Percentiles rank a stretch among this genome's conserved stretches.
Evolutionary conservation across 2,329 filamentous ascomycete species (phyloP).

Genomic region (Paraphaeosphaeria sporulosa): DNA sequence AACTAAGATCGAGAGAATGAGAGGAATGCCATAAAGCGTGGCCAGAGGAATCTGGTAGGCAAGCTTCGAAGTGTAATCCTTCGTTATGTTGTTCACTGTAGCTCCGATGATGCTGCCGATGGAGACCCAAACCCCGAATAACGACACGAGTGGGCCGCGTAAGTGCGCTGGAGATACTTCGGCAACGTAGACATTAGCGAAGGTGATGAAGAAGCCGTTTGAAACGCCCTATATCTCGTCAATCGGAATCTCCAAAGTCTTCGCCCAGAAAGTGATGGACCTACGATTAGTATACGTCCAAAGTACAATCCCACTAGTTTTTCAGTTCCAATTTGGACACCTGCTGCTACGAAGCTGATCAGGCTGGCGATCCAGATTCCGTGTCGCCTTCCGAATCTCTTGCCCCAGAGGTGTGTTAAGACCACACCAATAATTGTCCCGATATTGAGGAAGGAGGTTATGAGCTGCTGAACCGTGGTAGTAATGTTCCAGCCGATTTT

Average conservation of each 20-base stretch:
- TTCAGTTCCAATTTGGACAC: conserved; percentile 20
- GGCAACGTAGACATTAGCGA: conserved; percentile 57
- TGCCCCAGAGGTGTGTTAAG: conserved; percentile 54
- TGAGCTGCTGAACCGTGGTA: conserved; percentile 52
- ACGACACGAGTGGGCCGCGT: conserved; percentile 46
- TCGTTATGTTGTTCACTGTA: conserved; percentile 50
- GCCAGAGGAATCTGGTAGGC: conserved; percentile 56
- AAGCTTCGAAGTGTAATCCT: conserved; percentile 24
- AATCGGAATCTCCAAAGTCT: not conserved
- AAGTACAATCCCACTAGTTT: conserved; percentile 43
- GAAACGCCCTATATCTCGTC: conserved; percentile 19
- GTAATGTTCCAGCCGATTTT: conserved; percentile 18
- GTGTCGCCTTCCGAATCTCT: conserved; percentile 55
- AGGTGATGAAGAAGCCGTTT: conserved; percentile 59
- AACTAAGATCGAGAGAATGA: conserved; percentile 49
- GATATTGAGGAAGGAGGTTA: conserved; percentile 58
- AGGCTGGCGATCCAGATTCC: conserved; percentile 57
- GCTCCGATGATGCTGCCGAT: conserved; percentile 57
- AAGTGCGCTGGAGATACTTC: conserved; percentile 41
- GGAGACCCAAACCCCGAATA: conserved; percentile 59
- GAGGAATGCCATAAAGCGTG: conserved; percentile 60
- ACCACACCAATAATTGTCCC: conserved; percentile 59
- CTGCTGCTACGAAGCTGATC: conserved; percentile 49
- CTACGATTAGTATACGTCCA: conserved; percentile 47
- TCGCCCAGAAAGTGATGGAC: not conserved